These are phyloP conservation scores for Mycena filopes DNA, from an alignment of 768 basidiomycete genomes.

Conservation along the genomic window DNA sequence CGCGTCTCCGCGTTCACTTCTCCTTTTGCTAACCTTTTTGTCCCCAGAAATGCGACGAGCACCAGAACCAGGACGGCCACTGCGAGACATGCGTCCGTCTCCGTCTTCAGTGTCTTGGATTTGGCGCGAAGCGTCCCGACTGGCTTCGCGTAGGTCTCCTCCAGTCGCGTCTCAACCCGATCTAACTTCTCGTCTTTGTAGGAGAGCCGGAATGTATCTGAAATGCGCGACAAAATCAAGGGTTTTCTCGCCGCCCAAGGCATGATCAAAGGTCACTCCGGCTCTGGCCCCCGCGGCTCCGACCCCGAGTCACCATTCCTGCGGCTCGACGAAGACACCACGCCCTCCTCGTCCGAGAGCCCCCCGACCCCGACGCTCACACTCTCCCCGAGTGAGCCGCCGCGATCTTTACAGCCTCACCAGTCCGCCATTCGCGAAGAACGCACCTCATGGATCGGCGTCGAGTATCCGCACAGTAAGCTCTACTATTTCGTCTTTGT, in stretches of 20 bases:
- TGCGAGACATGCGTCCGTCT: conserved; percentile 85
- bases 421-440: conserved; percentile 37
- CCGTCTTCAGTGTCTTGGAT: conserved; percentile 85
- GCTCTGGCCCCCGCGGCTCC: conserved; percentile 66
- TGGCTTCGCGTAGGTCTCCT: conserved; percentile 76
- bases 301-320: conserved; percentile 70
- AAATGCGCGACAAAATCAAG: conserved; percentile 83
- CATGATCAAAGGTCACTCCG: conserved; percentile 91
- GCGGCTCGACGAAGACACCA: conserved; percentile 55
- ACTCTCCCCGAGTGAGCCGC: conserved; percentile 30
- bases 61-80: conserved; percentile 65
- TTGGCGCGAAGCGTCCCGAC: conserved; percentile 86
- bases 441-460: conserved; percentile 10
- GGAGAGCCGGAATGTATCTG: conserved; percentile 76
- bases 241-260: conserved; percentile 81
- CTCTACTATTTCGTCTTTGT: neutral
- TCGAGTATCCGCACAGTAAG: conserved; percentile 24
- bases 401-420: conserved; percentile 26
- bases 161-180: conserved; percentile 16
- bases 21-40: conserved; percentile 31
- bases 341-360: conserved; percentile 50
- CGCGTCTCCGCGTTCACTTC: conserved; percentile 12
- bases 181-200: conserved; percentile 40
- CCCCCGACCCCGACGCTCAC: conserved; percentile 50
- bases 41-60: conserved; percentile 86